These are phyloP conservation scores for Ganoderma meredithae DNA, from an alignment of 1,284 basidiomycete genomes.

Conservation along the genomic window DNA sequence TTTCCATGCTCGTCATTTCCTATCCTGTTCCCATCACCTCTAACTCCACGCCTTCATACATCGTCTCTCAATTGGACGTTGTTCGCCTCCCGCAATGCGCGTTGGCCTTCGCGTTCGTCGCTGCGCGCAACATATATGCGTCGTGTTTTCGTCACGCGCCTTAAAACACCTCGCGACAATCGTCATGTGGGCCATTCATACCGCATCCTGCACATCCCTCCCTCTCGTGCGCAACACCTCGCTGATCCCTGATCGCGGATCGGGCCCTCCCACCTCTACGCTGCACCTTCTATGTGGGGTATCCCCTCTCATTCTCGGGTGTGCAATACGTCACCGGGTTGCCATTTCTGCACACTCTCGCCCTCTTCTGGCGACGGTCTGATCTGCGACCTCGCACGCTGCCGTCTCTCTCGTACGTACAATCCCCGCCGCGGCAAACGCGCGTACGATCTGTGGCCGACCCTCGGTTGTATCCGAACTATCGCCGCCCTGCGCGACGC, in stretches of 20 bases:
- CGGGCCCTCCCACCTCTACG: constrained; percentile 10
- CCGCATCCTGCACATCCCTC: not conserved
- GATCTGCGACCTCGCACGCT: constrained; percentile 25
- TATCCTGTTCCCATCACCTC: constrained; percentile 30
- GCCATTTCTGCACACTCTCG: constrained; percentile 9
- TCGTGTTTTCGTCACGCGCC: constrained; percentile 16
- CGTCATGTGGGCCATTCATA: constrained; percentile 26
- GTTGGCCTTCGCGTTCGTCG: constrained; percentile 9
- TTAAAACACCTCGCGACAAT: constrained; percentile 17
- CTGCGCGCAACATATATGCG: constrained; percentile 17
- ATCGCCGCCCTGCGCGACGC: constrained; percentile 19
- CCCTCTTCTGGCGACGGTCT: constrained; percentile 8
- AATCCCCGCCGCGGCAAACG: constrained; percentile 18
- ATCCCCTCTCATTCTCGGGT: constrained; percentile 20
- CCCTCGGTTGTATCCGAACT: constrained; percentile 23
- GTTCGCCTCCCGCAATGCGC: constrained; percentile 21
- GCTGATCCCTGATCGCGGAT: constrained; percentile 34
- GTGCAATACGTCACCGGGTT: constrained; percentile 29
- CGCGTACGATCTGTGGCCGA: constrained; percentile 21
- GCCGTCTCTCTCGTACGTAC: constrained; percentile 14
- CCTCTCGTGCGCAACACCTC: constrained; percentile 14
- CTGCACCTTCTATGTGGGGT: constrained; percentile 9
- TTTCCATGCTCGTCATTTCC: constrained; percentile 34
- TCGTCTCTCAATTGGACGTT: constrained; percentile 2
- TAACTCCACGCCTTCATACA: constrained; percentile 16